These are phyloP conservation scores for Oryza glaberrima DNA, from an alignment of 176 grass and related monocot species.

Conservation along the genomic window DNA sequence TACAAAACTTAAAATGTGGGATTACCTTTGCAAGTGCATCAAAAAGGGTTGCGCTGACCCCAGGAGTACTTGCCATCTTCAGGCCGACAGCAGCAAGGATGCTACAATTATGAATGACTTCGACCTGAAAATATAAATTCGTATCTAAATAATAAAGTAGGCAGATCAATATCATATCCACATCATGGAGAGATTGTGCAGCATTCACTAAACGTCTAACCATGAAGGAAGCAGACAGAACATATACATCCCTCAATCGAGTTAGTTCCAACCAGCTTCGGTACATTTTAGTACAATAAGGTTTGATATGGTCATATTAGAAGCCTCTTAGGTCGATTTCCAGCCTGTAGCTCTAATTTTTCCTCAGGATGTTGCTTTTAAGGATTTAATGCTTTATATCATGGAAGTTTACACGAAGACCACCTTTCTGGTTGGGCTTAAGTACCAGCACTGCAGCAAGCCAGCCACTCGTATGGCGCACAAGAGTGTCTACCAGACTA, in stretches of 20 bases:
- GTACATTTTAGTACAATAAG: not conserved
- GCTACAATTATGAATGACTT: conserved; percentile 83
- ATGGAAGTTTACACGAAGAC: conserved; percentile 2
- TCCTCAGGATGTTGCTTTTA: conserved; percentile 9
- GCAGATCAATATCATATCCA: conserved; percentile 16
- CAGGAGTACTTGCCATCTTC: conserved; percentile 89
- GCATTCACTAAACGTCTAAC: not conserved
- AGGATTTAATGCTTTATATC: not conserved
- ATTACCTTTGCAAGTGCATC: conserved; percentile 83
- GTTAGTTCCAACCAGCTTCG: not conserved
- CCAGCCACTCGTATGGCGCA: not conserved
- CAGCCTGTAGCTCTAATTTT: not conserved
- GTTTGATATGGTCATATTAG: not conserved
- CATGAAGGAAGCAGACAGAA: not conserved
- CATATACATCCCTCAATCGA: not conserved
- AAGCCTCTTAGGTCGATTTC: not conserved
- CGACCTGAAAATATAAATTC: conserved; percentile 53
- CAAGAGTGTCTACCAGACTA: not conserved
- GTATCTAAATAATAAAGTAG: not conserved
- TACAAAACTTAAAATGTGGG: conserved; percentile 2
- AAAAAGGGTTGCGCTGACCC: conserved; percentile 88
- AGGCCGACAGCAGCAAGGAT: conserved; percentile 81
- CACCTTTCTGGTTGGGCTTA: not conserved
- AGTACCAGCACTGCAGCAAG: not conserved
- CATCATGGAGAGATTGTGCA: not conserved